Evolutionary conservation across 73 alveolate species (phyloP), one percentile per base, ranked within the genome.

Genomic region (Tetrahymena malaccensis): DNA sequence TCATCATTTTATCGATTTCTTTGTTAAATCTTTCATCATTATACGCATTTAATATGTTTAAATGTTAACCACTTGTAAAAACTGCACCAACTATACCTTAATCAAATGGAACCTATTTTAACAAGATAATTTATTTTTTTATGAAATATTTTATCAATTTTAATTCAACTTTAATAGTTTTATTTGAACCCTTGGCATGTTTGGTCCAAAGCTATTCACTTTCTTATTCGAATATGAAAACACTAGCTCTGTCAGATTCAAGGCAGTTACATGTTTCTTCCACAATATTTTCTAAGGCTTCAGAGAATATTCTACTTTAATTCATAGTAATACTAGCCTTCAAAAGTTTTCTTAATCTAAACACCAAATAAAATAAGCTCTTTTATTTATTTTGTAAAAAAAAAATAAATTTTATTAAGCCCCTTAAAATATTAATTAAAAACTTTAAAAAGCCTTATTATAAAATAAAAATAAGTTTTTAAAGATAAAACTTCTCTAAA

Each of bases 21-120:
- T 95, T 93, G 89, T 96, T 96, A 95, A 95, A 96, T 84, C 98
- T 96, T 37, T 38, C 94, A 95, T 96, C 98, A 27, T 94, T 93
- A 95, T 96, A 96, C 13, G 98, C 97, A 94, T 96, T 96, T 57
- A 96, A 97, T 13, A 96, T 95, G 85, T 96, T 96, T 94, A 96
- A 85, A 93, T 96, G 95, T 94, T 94, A 94, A 0, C 50, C 93
- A 43, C 94, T 96, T 33, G 95, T 84, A 93, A 96, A 96, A 38
- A 96, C 96, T 43, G 96, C 93, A 10, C 98, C 97, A 34, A 96
- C 96, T 19, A 96, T 85, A 1, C 98, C 98, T 57, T 96, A 85
- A 94, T 96, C 96, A 96, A 96, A 96, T 27, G 97, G 97, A 1
- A 96, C 95, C 96, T 94, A 94, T 27, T 93, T 96, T 94, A 70